Conservation (phyloP, 1,284 basidiomycete genomes). For the Tausonia pullulans region DNA sequence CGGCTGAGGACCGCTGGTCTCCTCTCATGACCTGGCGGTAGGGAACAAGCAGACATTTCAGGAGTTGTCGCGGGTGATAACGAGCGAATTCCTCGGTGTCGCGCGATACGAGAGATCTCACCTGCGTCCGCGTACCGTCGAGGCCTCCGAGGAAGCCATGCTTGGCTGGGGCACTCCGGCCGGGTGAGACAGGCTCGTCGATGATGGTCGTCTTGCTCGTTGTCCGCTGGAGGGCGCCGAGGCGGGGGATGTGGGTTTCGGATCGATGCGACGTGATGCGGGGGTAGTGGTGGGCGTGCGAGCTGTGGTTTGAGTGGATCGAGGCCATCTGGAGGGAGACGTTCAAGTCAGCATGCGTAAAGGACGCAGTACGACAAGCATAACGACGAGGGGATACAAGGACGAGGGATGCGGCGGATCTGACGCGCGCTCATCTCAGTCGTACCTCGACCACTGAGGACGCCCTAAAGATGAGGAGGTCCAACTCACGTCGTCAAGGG, state of each 20-base stretch:
- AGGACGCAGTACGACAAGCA: no score
- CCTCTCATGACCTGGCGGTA: neutral
- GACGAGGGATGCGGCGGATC: no score
- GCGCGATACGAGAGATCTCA: neutral
- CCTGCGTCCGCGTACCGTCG: neutral
- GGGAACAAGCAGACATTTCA: no score
- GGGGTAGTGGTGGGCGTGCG: neutral
- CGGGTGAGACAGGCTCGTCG: neutral
- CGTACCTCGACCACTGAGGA: no score
- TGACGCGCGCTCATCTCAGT: no score
- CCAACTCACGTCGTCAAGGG: no score
- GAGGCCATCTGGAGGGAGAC: no score
- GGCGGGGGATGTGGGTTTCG: constrained; percentile 8
- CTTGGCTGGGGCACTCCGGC: neutral
- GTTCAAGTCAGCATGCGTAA: no score
- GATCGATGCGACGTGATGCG: constrained; percentile 12
- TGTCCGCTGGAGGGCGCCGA: constrained; percentile 8
- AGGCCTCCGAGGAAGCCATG: neutral
- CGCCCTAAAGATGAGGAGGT: no score
- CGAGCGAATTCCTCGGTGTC: neutral
- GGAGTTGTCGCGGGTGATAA: no score
- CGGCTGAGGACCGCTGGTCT: constrained; percentile 1
- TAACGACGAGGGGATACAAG: no score
- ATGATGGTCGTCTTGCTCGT: constrained; percentile 8
- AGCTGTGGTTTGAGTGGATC: neutral